A percentile compares a stretch with the other conserved stretches of the same genome.
phyloP scores from a whole-genome alignment of 2,329 filamentous ascomycete genomes.

The Venturiaceae sp. region DNA sequence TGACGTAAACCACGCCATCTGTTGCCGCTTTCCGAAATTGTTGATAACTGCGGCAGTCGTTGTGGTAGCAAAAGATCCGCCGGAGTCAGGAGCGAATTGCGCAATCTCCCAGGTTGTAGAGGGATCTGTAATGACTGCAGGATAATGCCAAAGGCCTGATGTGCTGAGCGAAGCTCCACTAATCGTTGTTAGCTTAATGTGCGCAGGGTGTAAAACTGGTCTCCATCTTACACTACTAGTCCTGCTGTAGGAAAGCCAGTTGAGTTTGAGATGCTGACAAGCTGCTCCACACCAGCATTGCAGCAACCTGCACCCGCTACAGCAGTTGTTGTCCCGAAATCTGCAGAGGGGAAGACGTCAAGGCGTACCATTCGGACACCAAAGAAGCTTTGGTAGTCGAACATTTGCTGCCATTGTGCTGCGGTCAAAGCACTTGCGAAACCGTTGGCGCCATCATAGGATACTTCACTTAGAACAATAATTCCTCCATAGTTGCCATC shows the following conservation, averaged over 20 bases:
- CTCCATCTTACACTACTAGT: constrained; percentile 22
- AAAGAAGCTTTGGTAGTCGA: constrained; percentile 43
- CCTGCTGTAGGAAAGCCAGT: constrained; percentile 41
- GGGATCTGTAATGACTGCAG: constrained; percentile 39
- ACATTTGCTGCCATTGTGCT: constrained; percentile 42
- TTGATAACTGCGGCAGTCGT: constrained; percentile 47
- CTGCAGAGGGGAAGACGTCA: constrained; percentile 39
- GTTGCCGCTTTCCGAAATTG: constrained; percentile 40
- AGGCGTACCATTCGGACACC: constrained; percentile 47
- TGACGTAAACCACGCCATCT: constrained; percentile 46
- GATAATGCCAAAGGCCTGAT: constrained; percentile 44
- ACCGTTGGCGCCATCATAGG: constrained; percentile 33
- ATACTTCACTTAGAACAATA: constrained; percentile 37
- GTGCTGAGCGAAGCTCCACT: constrained; percentile 37
- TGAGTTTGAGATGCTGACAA: constrained; percentile 40
- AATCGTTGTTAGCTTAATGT: neutral
- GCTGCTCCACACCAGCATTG: constrained; percentile 37
- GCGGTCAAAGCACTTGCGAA: constrained; percentile 36
- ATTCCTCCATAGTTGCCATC: constrained; percentile 46
- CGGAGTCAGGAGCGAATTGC: constrained; percentile 35
- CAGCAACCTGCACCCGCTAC: constrained; percentile 35
- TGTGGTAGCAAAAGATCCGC: constrained; percentile 19
- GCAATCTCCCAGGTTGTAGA: constrained; percentile 39
- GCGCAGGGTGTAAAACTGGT: neutral
- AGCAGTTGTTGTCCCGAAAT: constrained; percentile 26